Base-by-base conservation (phyloP, 2,329 filamentous ascomycete genomes). In the Fusarium papillatum region DNA sequence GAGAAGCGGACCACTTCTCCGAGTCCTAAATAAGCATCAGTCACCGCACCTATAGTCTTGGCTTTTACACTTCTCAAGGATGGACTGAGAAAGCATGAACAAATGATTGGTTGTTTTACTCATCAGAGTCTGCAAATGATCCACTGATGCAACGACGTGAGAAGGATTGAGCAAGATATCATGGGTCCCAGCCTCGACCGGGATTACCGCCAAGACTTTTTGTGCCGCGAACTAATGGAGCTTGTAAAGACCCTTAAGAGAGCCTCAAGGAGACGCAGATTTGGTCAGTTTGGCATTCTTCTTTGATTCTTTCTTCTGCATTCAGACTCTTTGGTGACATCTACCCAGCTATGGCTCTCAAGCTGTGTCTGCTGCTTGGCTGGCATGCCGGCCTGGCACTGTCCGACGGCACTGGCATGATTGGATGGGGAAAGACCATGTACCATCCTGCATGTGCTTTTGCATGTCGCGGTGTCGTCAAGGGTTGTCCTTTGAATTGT, bases 391-490 rank as follows among this genome's bases (percentile, higher is more conserved):
- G 62, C 4, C 62, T 65, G 22, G 62, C 34, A n/a, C 62, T 65
- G 6, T 38, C 71, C 16, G 79, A 80, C 19, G 79, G 80, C 3
- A 67, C 60, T 6, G 83, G 83, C 41, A 68, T 84, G 22, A 81
- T 85, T 39, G 83, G 83, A 62, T 81, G 79, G 69, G 83, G 83
- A 16, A 85, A 83, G 66, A 80, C 77, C 0, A 81, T 85, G 74
- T 84, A 82, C 74, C 65, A 83, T 13, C 83, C 83, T 13, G 73
- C 80, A 1, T 85, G 84, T 69, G 80, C 82, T 1, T 84, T 82
- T 43, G 82, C 82, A 7, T 85, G 83, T 38, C 82, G 83, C 13
- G 71, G 69, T 22, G 77, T 83, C 41, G 66, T 84, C 59, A 68
- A 70, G 55, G 72, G 69, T 16, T 78, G 78, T 34, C 64, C 70